These are phyloP conservation scores for Suhomyces wounanorum DNA, from an alignment of 1,139 yeast species.

Conservation along the genomic window DNA sequence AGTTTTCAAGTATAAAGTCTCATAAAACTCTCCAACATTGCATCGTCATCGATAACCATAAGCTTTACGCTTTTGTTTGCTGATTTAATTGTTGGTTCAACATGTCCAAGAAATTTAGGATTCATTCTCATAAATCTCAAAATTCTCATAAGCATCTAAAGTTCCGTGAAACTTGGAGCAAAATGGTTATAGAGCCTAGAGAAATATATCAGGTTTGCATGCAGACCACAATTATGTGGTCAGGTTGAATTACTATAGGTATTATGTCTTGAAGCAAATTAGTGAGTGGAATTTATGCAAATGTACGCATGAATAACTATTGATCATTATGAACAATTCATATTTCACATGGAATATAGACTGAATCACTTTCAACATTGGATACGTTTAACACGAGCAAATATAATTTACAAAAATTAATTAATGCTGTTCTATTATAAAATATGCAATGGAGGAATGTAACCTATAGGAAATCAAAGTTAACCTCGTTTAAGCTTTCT, in stretches of 20 bases:
- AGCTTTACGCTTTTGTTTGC: too few species aligned
- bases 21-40: background rate
- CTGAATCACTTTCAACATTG: too few species aligned
- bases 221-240: background rate
- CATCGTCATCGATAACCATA: too few species aligned
- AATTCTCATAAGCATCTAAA: background rate
- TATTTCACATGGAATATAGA: too few species aligned
- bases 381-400: too few species aligned
- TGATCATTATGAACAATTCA: too few species aligned
- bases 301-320: too few species aligned
- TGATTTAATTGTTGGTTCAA: too few species aligned
- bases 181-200: background rate
- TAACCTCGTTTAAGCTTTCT: conserved; percentile 19
- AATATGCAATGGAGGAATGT: background rate
- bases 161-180: background rate
- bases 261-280: too few species aligned
- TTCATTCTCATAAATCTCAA: too few species aligned
- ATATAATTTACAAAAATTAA: background rate
- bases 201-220: background rate
- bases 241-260: background rate
- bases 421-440: background rate
- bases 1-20: background rate
- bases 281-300: too few species aligned
- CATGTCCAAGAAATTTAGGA: background rate
- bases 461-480: background rate